These are phyloP conservation scores for Ceratocystis huliohia DNA, from an alignment of 2,329 filamentous ascomycete species.

Conservation along the genomic window DNA sequence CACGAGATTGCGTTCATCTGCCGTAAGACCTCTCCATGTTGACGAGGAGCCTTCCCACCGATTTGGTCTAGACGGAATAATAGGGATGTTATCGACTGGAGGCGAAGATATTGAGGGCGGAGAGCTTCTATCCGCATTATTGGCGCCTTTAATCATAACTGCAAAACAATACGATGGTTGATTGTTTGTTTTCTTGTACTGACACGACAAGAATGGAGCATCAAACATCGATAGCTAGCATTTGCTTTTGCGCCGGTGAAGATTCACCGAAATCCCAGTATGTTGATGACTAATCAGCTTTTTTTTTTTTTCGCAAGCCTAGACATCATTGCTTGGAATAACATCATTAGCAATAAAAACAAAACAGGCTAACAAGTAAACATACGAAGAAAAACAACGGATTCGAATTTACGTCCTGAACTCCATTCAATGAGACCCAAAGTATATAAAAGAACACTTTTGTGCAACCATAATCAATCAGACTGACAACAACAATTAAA, in stretches of 20 bases:
- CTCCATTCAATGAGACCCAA: conserved; percentile 19
- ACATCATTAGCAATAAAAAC: not conserved
- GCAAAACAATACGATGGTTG: not conserved
- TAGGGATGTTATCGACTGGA: not conserved
- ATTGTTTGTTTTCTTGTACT: not conserved
- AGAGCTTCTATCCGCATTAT: not conserved
- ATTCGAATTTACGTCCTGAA: conserved; percentile 9
- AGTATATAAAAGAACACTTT: conserved; percentile 21
- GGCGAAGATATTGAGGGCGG: not conserved
- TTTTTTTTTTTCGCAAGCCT: not conserved
- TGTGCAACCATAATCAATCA: conserved; percentile 14
- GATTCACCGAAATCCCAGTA: conserved; percentile 11
- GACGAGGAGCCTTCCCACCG: conserved; percentile 54
- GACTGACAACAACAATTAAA: conserved; percentile 15
- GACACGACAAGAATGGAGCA: not conserved
- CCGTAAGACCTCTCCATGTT: conserved; percentile 54
- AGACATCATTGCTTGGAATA: not conserved
- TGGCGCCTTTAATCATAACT: not conserved
- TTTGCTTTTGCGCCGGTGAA: conserved; percentile 16
- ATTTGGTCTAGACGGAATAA: conserved; percentile 43
- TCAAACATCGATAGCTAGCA: not conserved
- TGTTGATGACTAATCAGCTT: conserved; percentile 14
- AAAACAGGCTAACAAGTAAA: not conserved
- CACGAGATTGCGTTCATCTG: conserved; percentile 49
- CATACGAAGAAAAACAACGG: not conserved